These are phyloP conservation scores for Schwanniomyces polymorphus DNA, from an alignment of 805 yeast genomes.

Conservation along the genomic window DNA sequence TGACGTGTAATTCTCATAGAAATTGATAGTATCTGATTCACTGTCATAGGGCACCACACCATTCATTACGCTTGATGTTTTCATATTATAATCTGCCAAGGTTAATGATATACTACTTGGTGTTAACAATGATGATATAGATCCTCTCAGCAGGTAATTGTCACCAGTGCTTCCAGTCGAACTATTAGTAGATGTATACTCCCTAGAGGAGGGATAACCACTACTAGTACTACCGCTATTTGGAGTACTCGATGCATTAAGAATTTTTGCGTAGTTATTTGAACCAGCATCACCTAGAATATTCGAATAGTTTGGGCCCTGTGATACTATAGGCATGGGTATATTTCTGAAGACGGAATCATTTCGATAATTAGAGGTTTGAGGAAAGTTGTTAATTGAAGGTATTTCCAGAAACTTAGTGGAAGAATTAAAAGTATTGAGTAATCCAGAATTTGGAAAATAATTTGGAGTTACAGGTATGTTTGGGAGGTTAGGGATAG, in stretches of 20 bases:
- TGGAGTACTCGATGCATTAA: neutral
- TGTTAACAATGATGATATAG: neutral
- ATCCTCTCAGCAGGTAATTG: neutral
- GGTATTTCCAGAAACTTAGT: neutral
- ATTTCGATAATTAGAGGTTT: neutral
- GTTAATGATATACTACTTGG: neutral
- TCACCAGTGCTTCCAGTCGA: neutral
- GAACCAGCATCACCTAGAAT: neutral
- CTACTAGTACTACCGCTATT: neutral
- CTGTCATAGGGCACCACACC: slow-evolving; percentile 17
- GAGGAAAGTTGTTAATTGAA: neutral
- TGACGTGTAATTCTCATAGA: slow-evolving; percentile 34
- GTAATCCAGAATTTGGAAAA: neutral
- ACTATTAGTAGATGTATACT: neutral
- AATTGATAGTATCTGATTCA: slow-evolving; percentile 31
- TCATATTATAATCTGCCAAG: neutral
- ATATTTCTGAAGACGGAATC: neutral
- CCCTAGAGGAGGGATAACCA: neutral
- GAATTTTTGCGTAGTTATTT: neutral
- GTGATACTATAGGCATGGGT: neutral
- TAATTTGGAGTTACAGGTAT: neutral
- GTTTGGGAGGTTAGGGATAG: neutral
- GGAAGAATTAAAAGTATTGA: neutral
- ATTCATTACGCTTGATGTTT: slow-evolving; percentile 14
- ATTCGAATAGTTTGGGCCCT: neutral